Base-by-base conservation (phyloP, 768 basidiomycete species). In the Leccinum fibrillosum region DNA sequence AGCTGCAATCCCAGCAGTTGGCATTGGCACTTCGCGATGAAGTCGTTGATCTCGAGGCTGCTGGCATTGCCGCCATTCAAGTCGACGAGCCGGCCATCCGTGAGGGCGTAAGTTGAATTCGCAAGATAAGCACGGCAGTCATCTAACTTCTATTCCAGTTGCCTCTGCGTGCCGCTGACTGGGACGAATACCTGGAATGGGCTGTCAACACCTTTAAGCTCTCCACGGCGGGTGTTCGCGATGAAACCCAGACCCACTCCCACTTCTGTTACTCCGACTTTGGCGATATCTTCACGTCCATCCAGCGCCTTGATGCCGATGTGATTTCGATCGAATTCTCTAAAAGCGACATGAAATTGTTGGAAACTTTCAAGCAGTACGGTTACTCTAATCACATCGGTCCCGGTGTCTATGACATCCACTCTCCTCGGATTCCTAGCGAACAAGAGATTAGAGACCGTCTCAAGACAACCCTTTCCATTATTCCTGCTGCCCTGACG, bases 221-320 rank as follows among this genome's bases (percentile, higher is more conserved):
- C 62, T 79, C 97, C 52, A 98, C 96, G 58, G 92, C 97, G 19
- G 97, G 96, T 75, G 97, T 98, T 68, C 84, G 84, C 71, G 89
- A 98, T 74, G 81, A 86, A 60, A 91, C 93, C 69, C 96, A 98
- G 79, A 94, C 94, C 67, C 96, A 98, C 82, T 98, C 94, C 52
- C 97, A 99, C 83, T 96, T 96, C 85, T 96, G 94, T 81, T 95
- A 94, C 81, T 98, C 95, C 56, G 95, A 98, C 81, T 98, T 98
- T 73, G 92, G 89, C 78, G 93, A 97, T 74, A 98, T 98, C 79
- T 98, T 98, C 91, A 86, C 91, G 30, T 95, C 92, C 59, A 97
- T 98, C 73, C 89, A 95, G 76, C 86, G 89, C 63, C 89, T 99
- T 59, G 97, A 99, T 69, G 94, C 95, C 63, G 97, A 99, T 74